Evolutionary conservation across 306 rosid genomes (phyloP).

Genomic region (Urtica urens): DNA sequence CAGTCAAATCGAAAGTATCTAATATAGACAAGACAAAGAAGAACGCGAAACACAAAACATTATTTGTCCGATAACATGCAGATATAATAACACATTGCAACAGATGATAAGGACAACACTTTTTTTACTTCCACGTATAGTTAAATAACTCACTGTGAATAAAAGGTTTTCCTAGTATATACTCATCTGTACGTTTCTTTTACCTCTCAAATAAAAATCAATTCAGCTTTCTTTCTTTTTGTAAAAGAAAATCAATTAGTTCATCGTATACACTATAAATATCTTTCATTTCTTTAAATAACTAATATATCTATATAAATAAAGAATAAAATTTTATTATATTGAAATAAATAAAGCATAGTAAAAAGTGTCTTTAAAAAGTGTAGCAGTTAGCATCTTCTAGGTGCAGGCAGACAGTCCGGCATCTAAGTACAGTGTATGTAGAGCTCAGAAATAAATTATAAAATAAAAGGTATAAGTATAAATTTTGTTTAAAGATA

Average conservation of each 20-base stretch:
- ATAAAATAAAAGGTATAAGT: background rate
- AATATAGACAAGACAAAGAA: background rate
- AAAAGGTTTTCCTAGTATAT: too few relatives aligned
- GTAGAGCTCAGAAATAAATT: background rate
- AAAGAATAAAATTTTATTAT: background rate
- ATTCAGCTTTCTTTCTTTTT: background rate
- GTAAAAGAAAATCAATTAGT: background rate
- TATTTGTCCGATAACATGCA: background rate
- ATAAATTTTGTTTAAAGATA: background rate
- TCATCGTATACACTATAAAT: too few relatives aligned
- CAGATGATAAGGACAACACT: background rate
- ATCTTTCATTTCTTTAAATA: too few relatives aligned
- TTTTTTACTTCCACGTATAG: background rate
- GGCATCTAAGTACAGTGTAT: background rate
- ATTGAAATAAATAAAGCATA: background rate
- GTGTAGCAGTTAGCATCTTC: background rate
- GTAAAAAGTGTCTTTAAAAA: background rate
- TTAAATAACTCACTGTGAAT: too few relatives aligned
- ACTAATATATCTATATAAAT: background rate
- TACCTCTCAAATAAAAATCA: background rate
- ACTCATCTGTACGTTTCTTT: too few relatives aligned
- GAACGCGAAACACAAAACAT: constrained; percentile 2
- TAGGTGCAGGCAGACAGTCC: constrained; percentile 6
- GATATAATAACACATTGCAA: background rate
- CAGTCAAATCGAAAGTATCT: constrained; percentile 1